Conservation (phyloP, 805 yeast genomes). For the Blastobotrys robertii region DNA sequence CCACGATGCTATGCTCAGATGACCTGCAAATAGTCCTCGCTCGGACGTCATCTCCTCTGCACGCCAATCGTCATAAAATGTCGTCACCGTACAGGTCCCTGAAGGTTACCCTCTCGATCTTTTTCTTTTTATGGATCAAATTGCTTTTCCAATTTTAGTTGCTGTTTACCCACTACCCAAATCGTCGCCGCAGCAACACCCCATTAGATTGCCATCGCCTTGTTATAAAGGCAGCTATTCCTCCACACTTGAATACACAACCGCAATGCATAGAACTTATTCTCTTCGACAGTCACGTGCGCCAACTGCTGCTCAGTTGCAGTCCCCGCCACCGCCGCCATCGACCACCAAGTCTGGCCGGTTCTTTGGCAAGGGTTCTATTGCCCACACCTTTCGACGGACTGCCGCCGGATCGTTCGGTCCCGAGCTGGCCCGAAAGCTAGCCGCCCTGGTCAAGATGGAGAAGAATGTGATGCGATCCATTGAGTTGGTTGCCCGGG, state of each 20-base stretch:
- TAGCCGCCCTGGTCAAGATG: conserved; percentile 86
- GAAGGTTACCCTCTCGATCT: too few relatives aligned
- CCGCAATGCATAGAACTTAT: conserved; percentile 97
- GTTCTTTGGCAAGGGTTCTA: conserved; percentile 77
- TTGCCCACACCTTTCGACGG: conserved; percentile 45
- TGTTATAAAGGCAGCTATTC: neutral
- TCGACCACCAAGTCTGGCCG: conserved; percentile 74
- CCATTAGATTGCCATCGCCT: too few relatives aligned
- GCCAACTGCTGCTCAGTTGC: conserved; percentile 94
- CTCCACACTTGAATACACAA: conserved; percentile 1
- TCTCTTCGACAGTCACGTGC: conserved; percentile 92
- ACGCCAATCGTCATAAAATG: too few relatives aligned
- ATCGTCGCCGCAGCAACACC: too few relatives aligned
- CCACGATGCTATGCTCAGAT: too few relatives aligned
- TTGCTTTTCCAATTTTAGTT: too few relatives aligned
- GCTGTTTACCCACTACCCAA: too few relatives aligned
- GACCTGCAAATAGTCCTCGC: too few relatives aligned
- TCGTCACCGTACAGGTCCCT: too few relatives aligned
- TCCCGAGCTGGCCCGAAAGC: conserved; percentile 88
- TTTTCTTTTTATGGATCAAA: too few relatives aligned
- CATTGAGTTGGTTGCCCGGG: conserved; percentile 84
- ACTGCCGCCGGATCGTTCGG: conserved; percentile 86
- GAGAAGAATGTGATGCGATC: conserved; percentile 95
- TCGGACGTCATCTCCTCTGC: too few relatives aligned
- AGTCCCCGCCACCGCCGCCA: conserved; percentile 91